These are phyloP conservation scores for Kwoniella mangroviensis DNA, from an alignment of 768 basidiomycete species.

Conservation along the genomic window DNA sequence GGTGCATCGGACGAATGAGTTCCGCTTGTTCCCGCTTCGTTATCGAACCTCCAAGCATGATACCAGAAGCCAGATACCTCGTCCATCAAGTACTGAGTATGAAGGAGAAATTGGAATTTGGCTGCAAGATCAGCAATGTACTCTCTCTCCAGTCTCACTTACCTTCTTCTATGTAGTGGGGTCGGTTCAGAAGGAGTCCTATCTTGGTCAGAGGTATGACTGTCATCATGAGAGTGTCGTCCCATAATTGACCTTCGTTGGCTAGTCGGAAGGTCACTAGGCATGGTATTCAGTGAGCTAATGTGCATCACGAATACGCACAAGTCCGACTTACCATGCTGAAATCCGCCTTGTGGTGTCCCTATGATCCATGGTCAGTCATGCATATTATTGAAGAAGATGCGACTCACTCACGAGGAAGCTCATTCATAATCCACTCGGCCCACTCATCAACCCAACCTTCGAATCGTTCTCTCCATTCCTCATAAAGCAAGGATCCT, in stretches of 20 bases:
- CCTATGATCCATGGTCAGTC: constrained; percentile 14
- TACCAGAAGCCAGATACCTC: constrained; percentile 51
- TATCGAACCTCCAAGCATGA: constrained; percentile 54
- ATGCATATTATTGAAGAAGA: neutral
- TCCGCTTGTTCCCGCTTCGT: constrained; percentile 24
- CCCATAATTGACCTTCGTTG: constrained; percentile 62
- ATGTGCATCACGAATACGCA: neutral
- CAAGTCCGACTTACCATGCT: constrained; percentile 42
- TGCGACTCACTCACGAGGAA: constrained; percentile 16
- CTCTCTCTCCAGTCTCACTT: neutral
- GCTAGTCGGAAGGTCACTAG: constrained; percentile 49
- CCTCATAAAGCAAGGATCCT: constrained; percentile 48
- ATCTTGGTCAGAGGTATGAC: constrained; percentile 66
- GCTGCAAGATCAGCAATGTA: constrained; percentile 24
- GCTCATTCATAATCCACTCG: constrained; percentile 64
- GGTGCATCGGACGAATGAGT: constrained; percentile 59
- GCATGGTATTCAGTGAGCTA: neutral
- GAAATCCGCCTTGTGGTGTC: constrained; percentile 43
- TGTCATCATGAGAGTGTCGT: constrained; percentile 66
- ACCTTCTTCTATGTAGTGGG: constrained; percentile 63
- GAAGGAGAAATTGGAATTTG: constrained; percentile 53
- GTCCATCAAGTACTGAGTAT: constrained; percentile 55
- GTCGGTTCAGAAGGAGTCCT: constrained; percentile 63
- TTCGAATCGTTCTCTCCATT: constrained; percentile 39
- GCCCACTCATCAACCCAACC: constrained; percentile 59